Percentiles rank a stretch among this genome's conserved stretches.
phyloP scores from a whole-genome alignment of 805 yeast genomes.

The Candida boidinii region DNA sequence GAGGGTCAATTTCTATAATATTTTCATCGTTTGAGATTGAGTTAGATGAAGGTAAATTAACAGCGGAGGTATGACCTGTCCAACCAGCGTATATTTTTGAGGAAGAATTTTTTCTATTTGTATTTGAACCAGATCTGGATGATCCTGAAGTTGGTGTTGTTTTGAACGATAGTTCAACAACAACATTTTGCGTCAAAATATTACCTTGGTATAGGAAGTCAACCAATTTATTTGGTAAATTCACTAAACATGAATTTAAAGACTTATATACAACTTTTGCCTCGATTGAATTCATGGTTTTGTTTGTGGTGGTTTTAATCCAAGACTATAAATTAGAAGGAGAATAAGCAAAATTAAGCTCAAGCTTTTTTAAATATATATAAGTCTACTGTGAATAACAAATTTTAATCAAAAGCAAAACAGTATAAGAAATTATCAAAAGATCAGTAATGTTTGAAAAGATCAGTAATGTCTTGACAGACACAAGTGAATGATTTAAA shows the following conservation, averaged over 20 bases:
- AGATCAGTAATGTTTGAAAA: too few species aligned
- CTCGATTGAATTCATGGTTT: too few species aligned
- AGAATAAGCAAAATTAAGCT: too few species aligned
- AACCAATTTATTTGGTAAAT: constrained; percentile 27
- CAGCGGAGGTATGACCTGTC: constrained; percentile 15
- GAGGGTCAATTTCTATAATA: constrained; percentile 56
- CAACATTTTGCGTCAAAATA: constrained; percentile 30
- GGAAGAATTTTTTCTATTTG: constrained; percentile 6
- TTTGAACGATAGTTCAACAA: constrained; percentile 21
- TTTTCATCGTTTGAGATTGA: constrained; percentile 9
- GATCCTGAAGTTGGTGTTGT: constrained; percentile 6
- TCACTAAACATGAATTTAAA: constrained; percentile 24
- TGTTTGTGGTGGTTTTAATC: too few species aligned
- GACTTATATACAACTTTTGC: constrained; percentile 13
- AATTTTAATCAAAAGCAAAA: too few species aligned
- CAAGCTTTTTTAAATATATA: too few species aligned
- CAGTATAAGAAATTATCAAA: too few species aligned
- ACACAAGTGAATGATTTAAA: too few species aligned
- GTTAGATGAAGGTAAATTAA: too few species aligned
- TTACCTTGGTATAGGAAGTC: constrained; percentile 29
- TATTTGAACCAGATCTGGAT: constrained; percentile 3
- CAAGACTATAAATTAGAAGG: too few species aligned
- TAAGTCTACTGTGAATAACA: too few species aligned
- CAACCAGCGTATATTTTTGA: constrained; percentile 18
- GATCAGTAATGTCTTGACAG: too few species aligned